Evolutionary conservation across 2,329 filamentous ascomycete species (phyloP).

Genomic region (Colletotrichum acutatum): DNA sequence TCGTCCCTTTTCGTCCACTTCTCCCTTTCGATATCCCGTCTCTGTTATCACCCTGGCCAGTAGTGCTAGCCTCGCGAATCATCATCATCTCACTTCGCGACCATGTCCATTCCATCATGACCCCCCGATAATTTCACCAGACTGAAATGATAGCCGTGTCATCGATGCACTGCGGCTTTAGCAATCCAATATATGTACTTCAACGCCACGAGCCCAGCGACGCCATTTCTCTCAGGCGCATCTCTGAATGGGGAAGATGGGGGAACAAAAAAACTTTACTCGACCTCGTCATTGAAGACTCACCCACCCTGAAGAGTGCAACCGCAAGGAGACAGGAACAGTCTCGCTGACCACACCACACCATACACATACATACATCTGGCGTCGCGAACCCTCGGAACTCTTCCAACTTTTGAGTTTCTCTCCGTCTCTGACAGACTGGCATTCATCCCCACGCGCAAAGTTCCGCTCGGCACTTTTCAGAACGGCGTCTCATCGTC

Average conservation of each 20-base stretch:
- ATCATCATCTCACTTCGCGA: neutral
- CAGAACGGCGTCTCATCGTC: constrained; percentile 9
- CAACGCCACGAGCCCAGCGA: neutral
- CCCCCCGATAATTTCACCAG: neutral
- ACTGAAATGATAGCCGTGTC: neutral
- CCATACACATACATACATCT: neutral
- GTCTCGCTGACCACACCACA: neutral
- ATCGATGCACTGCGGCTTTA: neutral
- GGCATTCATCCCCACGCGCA: constrained; percentile 15
- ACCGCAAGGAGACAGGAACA: neutral
- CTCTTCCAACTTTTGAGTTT: constrained; percentile 31
- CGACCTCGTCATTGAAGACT: neutral
- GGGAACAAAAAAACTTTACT: neutral
- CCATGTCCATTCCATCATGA: neutral
- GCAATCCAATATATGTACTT: neutral
- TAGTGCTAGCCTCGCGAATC: neutral
- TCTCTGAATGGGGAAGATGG: neutral
- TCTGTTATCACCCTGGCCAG: neutral
- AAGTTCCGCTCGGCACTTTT: constrained; percentile 22
- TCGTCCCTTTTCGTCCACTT: constrained; percentile 19
- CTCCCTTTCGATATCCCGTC: constrained; percentile 7
- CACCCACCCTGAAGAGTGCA: neutral
- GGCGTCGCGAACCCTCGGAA: constrained; percentile 15
- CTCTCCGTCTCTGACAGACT: constrained; percentile 8
- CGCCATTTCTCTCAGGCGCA: neutral